phyloP scores from a whole-genome alignment of 257 asterid species.

The Ilex aquifolium region DNA sequence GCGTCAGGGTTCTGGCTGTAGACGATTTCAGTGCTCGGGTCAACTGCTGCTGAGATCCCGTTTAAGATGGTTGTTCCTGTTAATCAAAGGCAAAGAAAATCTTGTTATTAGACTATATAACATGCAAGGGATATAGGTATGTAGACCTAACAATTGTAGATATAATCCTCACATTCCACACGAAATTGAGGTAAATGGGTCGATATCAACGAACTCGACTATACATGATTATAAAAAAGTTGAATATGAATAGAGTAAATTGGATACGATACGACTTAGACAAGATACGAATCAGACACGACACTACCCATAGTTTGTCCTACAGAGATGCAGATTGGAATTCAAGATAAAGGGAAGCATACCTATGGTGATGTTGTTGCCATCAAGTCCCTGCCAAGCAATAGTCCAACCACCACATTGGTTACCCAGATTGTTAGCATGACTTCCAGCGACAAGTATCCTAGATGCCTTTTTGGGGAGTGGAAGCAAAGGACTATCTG shows the following conservation, averaged over 20 bases:
- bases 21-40: conserved; percentile 28
- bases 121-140: too few relatives aligned
- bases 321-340: neutral
- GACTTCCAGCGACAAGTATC: conserved; percentile 46
- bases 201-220: neutral
- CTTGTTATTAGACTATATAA: too few relatives aligned
- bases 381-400: conserved; percentile 44
- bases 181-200: too few relatives aligned
- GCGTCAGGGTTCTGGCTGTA: conserved; percentile 21
- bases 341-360: neutral
- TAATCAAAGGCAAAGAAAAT: neutral
- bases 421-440: conserved; percentile 43
- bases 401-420: conserved; percentile 64
- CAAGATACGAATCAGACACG: too few relatives aligned
- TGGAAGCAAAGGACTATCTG: conserved; percentile 34
- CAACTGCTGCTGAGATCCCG: conserved; percentile 24
- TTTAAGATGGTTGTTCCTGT: conserved; percentile 47
- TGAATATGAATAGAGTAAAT: too few relatives aligned
- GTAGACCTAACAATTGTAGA: too few relatives aligned
- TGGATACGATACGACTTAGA: too few relatives aligned
- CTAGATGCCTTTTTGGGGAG: conserved; percentile 36
- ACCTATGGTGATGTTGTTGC: conserved; percentile 39
- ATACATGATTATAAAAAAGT: too few relatives aligned
- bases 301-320: too few relatives aligned
- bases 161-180: too few relatives aligned